These are phyloP conservation scores for Mrakia gelida DNA, from an alignment of 768 basidiomycete genomes.

Conservation along the genomic window DNA sequence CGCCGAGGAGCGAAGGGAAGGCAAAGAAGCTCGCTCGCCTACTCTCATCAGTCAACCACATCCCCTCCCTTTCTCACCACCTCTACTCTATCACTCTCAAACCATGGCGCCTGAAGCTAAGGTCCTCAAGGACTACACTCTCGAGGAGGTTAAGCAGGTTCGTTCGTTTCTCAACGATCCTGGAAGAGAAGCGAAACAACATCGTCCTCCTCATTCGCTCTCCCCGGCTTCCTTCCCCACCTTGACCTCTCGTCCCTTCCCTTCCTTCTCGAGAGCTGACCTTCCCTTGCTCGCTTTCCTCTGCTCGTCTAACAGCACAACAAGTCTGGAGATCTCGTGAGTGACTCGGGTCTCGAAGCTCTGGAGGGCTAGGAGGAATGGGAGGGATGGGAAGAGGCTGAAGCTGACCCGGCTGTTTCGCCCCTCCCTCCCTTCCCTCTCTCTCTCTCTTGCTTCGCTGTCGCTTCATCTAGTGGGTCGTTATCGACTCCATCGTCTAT, in stretches of 20 bases:
- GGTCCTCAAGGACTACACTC: slow-evolving; percentile 51
- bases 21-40: background rate
- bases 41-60: background rate
- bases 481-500: slow-evolving; percentile 78
- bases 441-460: background rate
- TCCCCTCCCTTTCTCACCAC: background rate
- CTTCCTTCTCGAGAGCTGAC: background rate
- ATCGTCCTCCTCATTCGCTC: background rate
- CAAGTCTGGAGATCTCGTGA: slow-evolving; percentile 63
- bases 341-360: background rate
- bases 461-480: slow-evolving; percentile 59
- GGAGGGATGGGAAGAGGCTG: slow-evolving; percentile 55
- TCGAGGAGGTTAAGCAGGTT: slow-evolving; percentile 71
- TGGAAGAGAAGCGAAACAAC: background rate
- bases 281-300: background rate
- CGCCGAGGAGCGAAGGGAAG: background rate
- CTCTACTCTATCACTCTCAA: background rate
- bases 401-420: background rate
- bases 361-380: slow-evolving; percentile 38
- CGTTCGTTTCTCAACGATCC: slow-evolving; percentile 32
- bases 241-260: background rate
- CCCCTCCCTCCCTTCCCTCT: background rate
- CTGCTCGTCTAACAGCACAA: slow-evolving; percentile 56
- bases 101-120: slow-evolving; percentile 10
- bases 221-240: background rate